Base-by-base conservation (phyloP, 1,284 basidiomycete genomes). In the Ustilago sp. region DNA sequence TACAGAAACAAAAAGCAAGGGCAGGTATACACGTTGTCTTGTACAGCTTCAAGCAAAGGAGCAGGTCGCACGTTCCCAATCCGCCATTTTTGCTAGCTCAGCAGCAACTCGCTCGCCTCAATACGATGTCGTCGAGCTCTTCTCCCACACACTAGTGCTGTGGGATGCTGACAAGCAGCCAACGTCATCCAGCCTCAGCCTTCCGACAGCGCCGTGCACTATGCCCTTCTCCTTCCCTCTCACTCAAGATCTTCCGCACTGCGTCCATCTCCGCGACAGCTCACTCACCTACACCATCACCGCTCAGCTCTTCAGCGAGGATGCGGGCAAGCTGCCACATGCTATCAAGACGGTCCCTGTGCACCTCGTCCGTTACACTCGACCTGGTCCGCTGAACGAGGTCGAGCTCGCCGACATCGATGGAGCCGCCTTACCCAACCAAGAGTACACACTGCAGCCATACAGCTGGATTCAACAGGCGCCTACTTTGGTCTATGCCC, bases 171-270 rank as follows among this genome's bases (percentile, higher is more conserved):
- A 59, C 32, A 63, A 63, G 36, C 50, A 64, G 31, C 51, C 69
- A 0, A 63, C 67, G 1, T 57, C 64, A 1, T 77, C 79, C 2
- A 70, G 69, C n/a, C 54, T 60, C 13, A 52, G 62, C 28, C 34
- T 63, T 2, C 56, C 71, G 0, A 53, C 68, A 2, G 47, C 78
- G 19, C 83, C 84, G 0, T 75, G 77, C 2, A 69, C 69, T 17
- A 68, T 86, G 70, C 74, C 82, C 4, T 86, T 86, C 60, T 76
- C 72, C 3, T 82, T 85, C n/a, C 64, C 64, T 3, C 73, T 86
- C 36, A 82, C 83, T 1, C 35, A 68, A 13, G 83, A 86, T 32
- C 67, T 85, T 32, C 84, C 83, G 17, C 84, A 86, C 56, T 86
- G 84, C 63, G 68, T 85, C 15, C 84, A 86, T 58, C 67, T 81